These are phyloP conservation scores for Glonium stellatum DNA, from an alignment of 495 filamentous ascomycete genomes.

Conservation along the genomic window DNA sequence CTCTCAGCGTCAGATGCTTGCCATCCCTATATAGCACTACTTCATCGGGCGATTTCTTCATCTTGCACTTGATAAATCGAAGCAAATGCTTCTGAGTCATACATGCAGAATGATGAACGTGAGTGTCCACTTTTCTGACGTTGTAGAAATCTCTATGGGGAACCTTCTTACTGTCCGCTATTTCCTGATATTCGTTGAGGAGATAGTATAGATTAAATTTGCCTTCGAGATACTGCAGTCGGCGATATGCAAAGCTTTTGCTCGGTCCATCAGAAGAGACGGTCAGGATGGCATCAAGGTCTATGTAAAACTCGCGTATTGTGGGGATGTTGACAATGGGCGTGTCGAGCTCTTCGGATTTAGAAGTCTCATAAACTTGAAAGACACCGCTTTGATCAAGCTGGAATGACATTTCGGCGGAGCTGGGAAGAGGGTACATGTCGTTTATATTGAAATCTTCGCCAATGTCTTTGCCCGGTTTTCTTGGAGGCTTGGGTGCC, in stretches of 20 bases:
- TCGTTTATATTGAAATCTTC: slow-evolving; percentile 83
- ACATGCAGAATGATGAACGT: slow-evolving; percentile 97
- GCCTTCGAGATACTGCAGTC: slow-evolving; percentile 89
- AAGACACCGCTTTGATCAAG: slow-evolving; percentile 82
- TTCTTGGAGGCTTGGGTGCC: slow-evolving; percentile 45
- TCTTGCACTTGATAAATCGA: slow-evolving; percentile 98
- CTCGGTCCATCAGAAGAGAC: slow-evolving; percentile 89
- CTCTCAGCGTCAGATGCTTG: slow-evolving; percentile 79
- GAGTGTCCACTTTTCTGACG: slow-evolving; percentile 95
- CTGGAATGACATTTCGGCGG: slow-evolving; percentile 63
- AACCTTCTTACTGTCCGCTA: slow-evolving; percentile 93
- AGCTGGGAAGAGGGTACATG: slow-evolving; percentile 59
- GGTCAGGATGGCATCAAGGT: slow-evolving; percentile 76
- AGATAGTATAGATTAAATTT: slow-evolving; percentile 92
- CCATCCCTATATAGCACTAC: slow-evolving; percentile 89
- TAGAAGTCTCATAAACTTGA: slow-evolving; percentile 72
- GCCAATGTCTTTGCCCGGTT: slow-evolving; percentile 85
- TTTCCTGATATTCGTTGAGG: slow-evolving; percentile 94
- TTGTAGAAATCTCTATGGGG: slow-evolving; percentile 99
- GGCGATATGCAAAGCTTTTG: slow-evolving; percentile 93
- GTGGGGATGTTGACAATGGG: slow-evolving; percentile 79
- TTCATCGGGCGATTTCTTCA: slow-evolving; percentile 95
- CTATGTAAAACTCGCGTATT: slow-evolving; percentile 88
- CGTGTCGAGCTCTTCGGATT: slow-evolving; percentile 51
- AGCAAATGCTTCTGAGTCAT: slow-evolving; percentile 99